Base-by-base conservation (phyloP, 495 filamentous ascomycete genomes). In the Aspergillus campestris region DNA sequence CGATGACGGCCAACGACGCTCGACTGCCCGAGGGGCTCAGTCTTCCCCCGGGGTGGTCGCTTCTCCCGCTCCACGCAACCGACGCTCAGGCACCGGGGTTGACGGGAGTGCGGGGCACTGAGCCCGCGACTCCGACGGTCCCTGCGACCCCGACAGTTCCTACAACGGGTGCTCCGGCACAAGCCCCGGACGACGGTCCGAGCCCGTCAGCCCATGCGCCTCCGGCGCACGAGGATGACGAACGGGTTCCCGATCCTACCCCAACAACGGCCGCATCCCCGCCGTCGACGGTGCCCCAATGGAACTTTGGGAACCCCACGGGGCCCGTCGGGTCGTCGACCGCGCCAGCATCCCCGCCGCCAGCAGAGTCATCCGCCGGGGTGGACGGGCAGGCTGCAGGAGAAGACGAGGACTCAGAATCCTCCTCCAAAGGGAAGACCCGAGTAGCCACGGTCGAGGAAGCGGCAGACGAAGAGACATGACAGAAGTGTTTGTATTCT, bases 21-120 rank as follows among this genome's bases (percentile, higher is more conserved):
- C 78, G 84, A 34, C 67, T 91, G 13, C 87, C 87, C 3, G 76
- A 81, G 33, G 86, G 87, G 7, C 68, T 91, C 10, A 75, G 65
- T 9, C 77, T 94, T 28, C 87, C 87, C 2, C 69, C 75, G 34
- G 87, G 87, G 6, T 94, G 87, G 87, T 81, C 78, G 15, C 59
- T 94, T 27, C 64, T 84, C 30, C 84, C 84, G 42, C 70, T 89
- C 8, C 74, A 83, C 33, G 70, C 82, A 11, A 44, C 78, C 12
- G 70, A 48, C 18, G 18, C 18, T 24, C 18, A 24, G 18, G 18
- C 1, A 8, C 49, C 38, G 10, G 42, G 51, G 6, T 14, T 41
- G 5, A 53, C 32, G 34, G 44, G 38, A 11, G 11, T 41, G 8
- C 43, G 49, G 2, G 11, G 12, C 8, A 44, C 36, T 6, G 14